These are phyloP conservation scores for Geotrichum siamense DNA, from an alignment of 1,139 yeast genomes.

Conservation along the genomic window DNA sequence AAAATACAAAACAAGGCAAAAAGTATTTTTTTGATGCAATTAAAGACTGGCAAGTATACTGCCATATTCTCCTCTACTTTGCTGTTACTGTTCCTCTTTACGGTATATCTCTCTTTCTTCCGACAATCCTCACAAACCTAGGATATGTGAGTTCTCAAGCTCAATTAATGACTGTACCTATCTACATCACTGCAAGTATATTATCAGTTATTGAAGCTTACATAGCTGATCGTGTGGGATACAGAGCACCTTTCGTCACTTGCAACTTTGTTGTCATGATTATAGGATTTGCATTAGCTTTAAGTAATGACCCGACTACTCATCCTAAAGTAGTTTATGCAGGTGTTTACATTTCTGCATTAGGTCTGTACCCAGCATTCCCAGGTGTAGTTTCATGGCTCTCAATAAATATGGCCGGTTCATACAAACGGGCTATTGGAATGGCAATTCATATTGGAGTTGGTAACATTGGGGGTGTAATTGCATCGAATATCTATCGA, in stretches of 20 bases:
- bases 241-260: conserved; percentile 35
- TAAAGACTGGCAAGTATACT: conserved; percentile 30
- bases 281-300: conserved; percentile 34
- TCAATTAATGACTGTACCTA: conserved; percentile 35
- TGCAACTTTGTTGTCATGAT: conserved; percentile 28
- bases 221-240: conserved; percentile 31
- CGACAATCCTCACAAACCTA: conserved; percentile 32
- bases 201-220: conserved; percentile 32
- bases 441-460: conserved; percentile 40
- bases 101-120: conserved; percentile 31
- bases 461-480: conserved; percentile 39
- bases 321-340: conserved; percentile 28
- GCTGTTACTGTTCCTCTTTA: conserved; percentile 25
- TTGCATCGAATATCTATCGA: conserved; percentile 36
- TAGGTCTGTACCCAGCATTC: conserved; percentile 36
- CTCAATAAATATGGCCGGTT: conserved; percentile 37
- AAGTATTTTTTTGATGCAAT: conserved; percentile 29
- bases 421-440: conserved; percentile 38
- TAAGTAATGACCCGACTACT: conserved; percentile 19
- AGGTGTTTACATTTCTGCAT: conserved; percentile 35
- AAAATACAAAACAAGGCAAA: conserved; percentile 17
- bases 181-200: conserved; percentile 35
- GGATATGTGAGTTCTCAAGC: conserved; percentile 29
- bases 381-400: conserved; percentile 38
- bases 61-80: conserved; percentile 21